phyloP scores from a whole-genome alignment of 331 rosid species.

The Pyracantha coccinea region DNA sequence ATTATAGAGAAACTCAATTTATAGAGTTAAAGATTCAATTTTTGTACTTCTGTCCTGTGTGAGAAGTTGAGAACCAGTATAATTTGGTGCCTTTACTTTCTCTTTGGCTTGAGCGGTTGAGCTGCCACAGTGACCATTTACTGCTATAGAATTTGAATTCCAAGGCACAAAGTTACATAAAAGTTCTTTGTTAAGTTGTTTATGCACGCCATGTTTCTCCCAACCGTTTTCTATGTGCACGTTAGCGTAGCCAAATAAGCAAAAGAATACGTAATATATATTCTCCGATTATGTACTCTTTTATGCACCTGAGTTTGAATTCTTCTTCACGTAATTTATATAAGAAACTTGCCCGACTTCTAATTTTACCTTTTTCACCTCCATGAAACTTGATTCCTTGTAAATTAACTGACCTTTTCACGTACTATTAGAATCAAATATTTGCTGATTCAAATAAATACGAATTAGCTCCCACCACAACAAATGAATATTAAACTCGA shows the following conservation, averaged over 20 bases:
- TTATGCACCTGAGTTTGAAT: neutral
- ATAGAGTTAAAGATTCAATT: neutral
- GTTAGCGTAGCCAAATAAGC: neutral
- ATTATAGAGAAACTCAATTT: neutral
- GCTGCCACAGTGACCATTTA: neutral
- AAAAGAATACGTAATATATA: neutral
- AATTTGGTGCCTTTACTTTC: neutral
- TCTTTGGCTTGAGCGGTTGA: neutral
- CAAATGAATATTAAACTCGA: neutral
- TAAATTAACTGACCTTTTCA: too few relatives aligned
- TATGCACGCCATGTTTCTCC: too few relatives aligned
- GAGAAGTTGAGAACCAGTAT: neutral
- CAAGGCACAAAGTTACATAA: neutral
- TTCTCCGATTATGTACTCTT: neutral
- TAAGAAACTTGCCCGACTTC: neutral
- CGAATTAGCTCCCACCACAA: too few relatives aligned
- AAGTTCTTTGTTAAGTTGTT: neutral
- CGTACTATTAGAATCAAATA: too few relatives aligned
- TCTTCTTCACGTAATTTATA: too few relatives aligned
- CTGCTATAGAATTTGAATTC: neutral
- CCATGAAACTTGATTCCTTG: too few relatives aligned
- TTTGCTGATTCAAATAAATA: too few relatives aligned
- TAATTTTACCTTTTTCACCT: too few relatives aligned
- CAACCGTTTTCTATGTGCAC: neutral
- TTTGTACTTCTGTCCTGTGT: neutral